These are phyloP conservation scores for Aspergillus avenaceus DNA, from an alignment of 495 filamentous ascomycete species.

Conservation along the genomic window DNA sequence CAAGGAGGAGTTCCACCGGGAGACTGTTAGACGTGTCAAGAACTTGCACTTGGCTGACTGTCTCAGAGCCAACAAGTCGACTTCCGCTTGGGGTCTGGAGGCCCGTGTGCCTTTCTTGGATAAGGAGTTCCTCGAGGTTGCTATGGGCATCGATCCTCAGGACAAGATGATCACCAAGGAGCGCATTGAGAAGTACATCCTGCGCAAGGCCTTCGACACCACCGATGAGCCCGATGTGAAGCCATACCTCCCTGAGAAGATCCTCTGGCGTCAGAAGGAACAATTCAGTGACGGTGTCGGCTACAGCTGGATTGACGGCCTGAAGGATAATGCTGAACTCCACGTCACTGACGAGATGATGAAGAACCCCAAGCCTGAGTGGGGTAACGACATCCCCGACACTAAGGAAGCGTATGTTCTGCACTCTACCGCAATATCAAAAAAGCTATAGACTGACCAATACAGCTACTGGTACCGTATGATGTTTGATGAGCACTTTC, in stretches of 20 bases:
- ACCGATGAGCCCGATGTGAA: constrained; percentile 70
- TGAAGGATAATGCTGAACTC: constrained; percentile 88
- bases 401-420: constrained; percentile 85
- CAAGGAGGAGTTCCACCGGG: constrained; percentile 87
- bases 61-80: constrained; percentile 97
- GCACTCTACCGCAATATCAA: background rate
- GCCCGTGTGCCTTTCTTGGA: constrained; percentile 97
- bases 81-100: constrained; percentile 97
- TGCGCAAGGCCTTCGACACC: constrained; percentile 96
- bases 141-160: constrained; percentile 87
- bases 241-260: constrained; percentile 88
- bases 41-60: constrained; percentile 94
- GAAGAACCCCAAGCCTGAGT: constrained; percentile 93
- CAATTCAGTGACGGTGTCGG: constrained; percentile 98
- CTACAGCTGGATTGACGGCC: constrained; percentile 96
- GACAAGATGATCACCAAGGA: constrained; percentile 95
- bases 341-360: constrained; percentile 94
- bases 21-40: constrained; percentile 89
- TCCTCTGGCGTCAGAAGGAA: constrained; percentile 98
- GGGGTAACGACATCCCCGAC: constrained; percentile 87
- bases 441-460: constrained; percentile 23
- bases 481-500: constrained; percentile 99
- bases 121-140: constrained; percentile 86
- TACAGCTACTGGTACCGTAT: constrained; percentile 87
- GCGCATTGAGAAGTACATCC: constrained; percentile 92